These are phyloP conservation scores for Tetragonia tetragonoides DNA, from an alignment of 148 eudicot species.

Conservation along the genomic window DNA sequence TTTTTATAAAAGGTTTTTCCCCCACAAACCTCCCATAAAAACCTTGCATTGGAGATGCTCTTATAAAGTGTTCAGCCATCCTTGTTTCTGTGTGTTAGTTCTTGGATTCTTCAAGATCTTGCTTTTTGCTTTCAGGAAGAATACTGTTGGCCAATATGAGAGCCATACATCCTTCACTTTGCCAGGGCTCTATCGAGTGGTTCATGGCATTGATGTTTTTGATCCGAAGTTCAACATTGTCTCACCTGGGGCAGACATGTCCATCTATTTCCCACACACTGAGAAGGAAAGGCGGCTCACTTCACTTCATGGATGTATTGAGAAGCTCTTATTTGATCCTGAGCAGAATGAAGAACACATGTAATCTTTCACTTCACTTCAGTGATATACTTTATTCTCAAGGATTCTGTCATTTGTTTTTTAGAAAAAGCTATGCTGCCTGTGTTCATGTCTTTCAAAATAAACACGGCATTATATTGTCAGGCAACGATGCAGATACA, in stretches of 20 bases:
- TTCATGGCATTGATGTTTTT: conserved; percentile 93
- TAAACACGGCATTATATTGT: not conserved
- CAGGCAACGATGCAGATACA: no score
- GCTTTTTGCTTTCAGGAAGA: conserved; percentile 53
- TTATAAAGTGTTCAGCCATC: not conserved
- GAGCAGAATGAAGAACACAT: conserved; percentile 75
- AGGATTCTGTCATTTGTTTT: not conserved
- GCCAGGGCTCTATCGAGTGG: conserved; percentile 89
- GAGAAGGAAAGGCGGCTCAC: conserved; percentile 74
- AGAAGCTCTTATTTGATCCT: conserved; percentile 69
- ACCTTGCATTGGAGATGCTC: no score
- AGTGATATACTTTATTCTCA: not conserved
- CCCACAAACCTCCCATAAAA: no score
- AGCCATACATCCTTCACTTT: conserved; percentile 89
- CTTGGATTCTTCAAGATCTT: not conserved
- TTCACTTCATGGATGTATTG: conserved; percentile 67
- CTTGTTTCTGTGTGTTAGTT: not conserved
- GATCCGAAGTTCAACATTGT: conserved; percentile 98
- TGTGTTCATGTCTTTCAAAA: not conserved
- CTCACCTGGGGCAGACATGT: conserved; percentile 92
- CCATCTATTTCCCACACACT: conserved; percentile 72
- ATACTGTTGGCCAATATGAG: conserved; percentile 95
- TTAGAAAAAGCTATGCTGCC: no score
- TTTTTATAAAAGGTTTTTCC: no score
- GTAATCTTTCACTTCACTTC: conserved; percentile 39